phyloP scores from a whole-genome alignment of 2,329 filamentous ascomycete genomes.

The Juglanconis oblonga region DNA sequence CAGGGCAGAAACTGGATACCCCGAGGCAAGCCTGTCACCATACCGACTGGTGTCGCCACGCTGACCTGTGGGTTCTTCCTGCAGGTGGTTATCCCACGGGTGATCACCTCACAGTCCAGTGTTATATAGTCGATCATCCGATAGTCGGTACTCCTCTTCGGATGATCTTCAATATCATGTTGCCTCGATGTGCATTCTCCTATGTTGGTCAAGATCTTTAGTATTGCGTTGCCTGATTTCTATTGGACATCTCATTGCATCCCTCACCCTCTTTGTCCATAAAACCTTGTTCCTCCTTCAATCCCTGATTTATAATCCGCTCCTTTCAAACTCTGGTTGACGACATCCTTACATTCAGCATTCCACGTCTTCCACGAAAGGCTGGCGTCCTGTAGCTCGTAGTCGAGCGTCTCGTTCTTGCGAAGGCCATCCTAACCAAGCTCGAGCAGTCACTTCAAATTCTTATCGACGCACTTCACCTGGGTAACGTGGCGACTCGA shows the following conservation, averaged over 20 bases:
- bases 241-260: background rate
- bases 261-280: background rate
- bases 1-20: too few species aligned
- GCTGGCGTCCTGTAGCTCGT: background rate
- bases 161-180: background rate
- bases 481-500: background rate
- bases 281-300: background rate
- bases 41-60: too few species aligned
- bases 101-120: background rate
- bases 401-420: background rate
- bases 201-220: background rate
- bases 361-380: background rate
- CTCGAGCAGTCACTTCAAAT: background rate
- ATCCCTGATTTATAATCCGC: too few species aligned
- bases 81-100: too few species aligned
- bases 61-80: too few species aligned
- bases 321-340: too few species aligned
- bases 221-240: background rate
- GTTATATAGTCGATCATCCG: too few species aligned
- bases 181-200: background rate
- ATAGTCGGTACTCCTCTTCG: too few species aligned
- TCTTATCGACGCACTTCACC: background rate
- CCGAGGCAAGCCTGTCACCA: too few species aligned
- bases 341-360: background rate
- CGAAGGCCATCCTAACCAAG: background rate